phyloP scores from a whole-genome alignment of 192 early-diverging fungal genomes.

The Geranomyces variabilis region DNA sequence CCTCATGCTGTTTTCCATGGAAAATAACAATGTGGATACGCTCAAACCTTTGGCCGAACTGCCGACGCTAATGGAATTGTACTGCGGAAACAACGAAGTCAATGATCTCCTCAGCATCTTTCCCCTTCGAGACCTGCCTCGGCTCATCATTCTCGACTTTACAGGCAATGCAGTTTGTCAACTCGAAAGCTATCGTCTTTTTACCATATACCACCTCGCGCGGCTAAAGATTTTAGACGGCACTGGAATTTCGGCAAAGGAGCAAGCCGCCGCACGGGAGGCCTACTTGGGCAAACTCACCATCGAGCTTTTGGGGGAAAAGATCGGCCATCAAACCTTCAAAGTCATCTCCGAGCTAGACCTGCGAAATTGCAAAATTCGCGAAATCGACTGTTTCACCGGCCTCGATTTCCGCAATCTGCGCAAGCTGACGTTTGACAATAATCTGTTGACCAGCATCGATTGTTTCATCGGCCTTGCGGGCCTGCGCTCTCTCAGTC shows the following conservation, averaged over 20 bases:
- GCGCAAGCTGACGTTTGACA: conserved; percentile 60
- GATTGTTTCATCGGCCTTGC: conserved; percentile 51
- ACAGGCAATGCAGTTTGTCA: conserved; percentile 63
- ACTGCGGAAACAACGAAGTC: conserved; percentile 62
- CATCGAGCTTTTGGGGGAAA: conserved; percentile 60
- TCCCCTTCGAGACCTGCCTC: conserved; percentile 59
- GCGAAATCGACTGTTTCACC: conserved; percentile 61
- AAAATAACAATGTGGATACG: conserved; percentile 54
- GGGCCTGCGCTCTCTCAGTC: conserved; percentile 47
- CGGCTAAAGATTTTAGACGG: conserved; percentile 66
- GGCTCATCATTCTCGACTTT: conserved; percentile 63
- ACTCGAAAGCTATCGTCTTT: conserved; percentile 54
- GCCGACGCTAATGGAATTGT: conserved; percentile 60
- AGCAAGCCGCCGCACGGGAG: conserved; percentile 55
- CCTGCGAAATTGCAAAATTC: conserved; percentile 65
- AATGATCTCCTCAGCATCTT: conserved; percentile 57
- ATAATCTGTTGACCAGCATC: conserved; percentile 55
- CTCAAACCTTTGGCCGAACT: conserved; percentile 54
- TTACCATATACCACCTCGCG: conserved; percentile 61
- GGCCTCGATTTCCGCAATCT: conserved; percentile 55
- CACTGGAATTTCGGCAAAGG: conserved; percentile 54
- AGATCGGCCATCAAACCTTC: conserved; percentile 62
- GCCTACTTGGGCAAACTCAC: conserved; percentile 63
- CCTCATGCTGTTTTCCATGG: conserved; percentile 56
- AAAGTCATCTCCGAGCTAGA: conserved; percentile 61